Evolutionary conservation across 257 asterid genomes (phyloP), one percentile per base, ranked within the genome.

Genomic region (Verbena officinalis): DNA sequence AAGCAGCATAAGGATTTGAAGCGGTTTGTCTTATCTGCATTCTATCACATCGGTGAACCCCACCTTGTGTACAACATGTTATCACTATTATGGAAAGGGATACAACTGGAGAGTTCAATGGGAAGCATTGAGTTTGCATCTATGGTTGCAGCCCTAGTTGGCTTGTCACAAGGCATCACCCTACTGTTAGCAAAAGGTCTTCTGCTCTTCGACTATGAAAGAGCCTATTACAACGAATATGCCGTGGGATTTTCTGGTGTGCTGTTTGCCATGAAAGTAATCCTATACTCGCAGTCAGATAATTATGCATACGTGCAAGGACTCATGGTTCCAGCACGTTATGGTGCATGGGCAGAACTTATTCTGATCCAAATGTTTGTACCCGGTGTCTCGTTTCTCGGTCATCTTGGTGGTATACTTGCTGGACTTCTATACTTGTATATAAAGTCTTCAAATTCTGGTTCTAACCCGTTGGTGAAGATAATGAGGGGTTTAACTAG

Each of bases 261-360:
- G 33, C 97, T 92, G 60, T 92, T 92, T 34, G 96, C 93, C n/a
- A 85, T 92, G 98, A 92, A 92, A 80, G 97, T 92, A 9, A 73
- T 92, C 21, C 83, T 85, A 9, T 78, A 92, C 46, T 80, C 95
- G 64, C 90, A 72, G 64, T 79, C 91, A 5, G 95, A 83, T 69
- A 72, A 80, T 50, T 85, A 84, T 64, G 74, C 96, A 3, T 67
- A 80, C 22, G 90, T 89, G 68, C 80, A 92, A 1, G 97, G 97
- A 20, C 21, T 92, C 9, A 27, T 79, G 83, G 84, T 92, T 52
- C 98, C 97, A 16, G 71, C 96, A 15, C 93, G 95, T 7, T 87
- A 76, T 62, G 98, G 97, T 62, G 98, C 94, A 2, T 92, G 97
- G 98, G 97, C 96, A 7, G 98, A 92, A 69, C 93, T 92, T n/a